phyloP scores from a whole-genome alignment of 805 yeast genomes.

The Lachancea dasiensis region DNA sequence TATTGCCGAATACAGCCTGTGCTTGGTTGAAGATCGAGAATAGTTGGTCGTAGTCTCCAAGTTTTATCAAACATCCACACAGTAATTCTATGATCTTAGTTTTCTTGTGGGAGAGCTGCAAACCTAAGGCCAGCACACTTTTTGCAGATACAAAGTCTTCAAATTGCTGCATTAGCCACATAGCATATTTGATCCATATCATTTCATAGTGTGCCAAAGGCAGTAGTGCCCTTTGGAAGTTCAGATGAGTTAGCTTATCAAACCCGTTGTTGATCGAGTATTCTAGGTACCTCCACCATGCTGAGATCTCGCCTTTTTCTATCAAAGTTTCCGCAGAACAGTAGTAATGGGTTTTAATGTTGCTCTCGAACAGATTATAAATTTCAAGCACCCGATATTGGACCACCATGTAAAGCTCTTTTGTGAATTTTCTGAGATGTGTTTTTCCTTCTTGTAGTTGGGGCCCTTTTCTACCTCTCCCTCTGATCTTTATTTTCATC shows the following conservation, averaged over 20 bases:
- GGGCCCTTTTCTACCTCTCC: slow-evolving; percentile 27
- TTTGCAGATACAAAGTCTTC: slow-evolving; percentile 23
- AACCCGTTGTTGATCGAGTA: slow-evolving; percentile 22
- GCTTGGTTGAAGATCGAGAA: slow-evolving; percentile 12
- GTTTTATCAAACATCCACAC: slow-evolving; percentile 17
- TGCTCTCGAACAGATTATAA: slow-evolving; percentile 28
- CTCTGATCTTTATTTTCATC: slow-evolving; percentile 20
- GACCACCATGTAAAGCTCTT: slow-evolving; percentile 27
- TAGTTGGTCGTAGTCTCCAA: slow-evolving; percentile 20
- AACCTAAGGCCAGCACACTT: slow-evolving; percentile 19
- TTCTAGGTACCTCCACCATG: slow-evolving; percentile 28
- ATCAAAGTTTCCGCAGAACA: slow-evolving; percentile 25
- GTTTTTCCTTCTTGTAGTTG: slow-evolving; percentile 32
- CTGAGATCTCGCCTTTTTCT: slow-evolving; percentile 18
- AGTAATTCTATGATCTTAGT: slow-evolving; percentile 19
- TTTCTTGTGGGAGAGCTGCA: slow-evolving; percentile 20
- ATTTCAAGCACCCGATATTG: slow-evolving; percentile 29
- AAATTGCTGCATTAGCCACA: slow-evolving; percentile 24
- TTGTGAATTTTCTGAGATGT: slow-evolving; percentile 25
- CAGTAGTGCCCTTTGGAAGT: slow-evolving; percentile 30
- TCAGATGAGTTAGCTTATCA: slow-evolving; percentile 20
- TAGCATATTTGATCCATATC: slow-evolving; percentile 29
- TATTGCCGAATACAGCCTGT: slow-evolving; percentile 12
- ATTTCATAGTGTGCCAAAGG: slow-evolving; percentile 28
- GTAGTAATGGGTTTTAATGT: slow-evolving; percentile 25